phyloP scores from a whole-genome alignment of 257 asterid species.

The Solanum microdontum region DNA sequence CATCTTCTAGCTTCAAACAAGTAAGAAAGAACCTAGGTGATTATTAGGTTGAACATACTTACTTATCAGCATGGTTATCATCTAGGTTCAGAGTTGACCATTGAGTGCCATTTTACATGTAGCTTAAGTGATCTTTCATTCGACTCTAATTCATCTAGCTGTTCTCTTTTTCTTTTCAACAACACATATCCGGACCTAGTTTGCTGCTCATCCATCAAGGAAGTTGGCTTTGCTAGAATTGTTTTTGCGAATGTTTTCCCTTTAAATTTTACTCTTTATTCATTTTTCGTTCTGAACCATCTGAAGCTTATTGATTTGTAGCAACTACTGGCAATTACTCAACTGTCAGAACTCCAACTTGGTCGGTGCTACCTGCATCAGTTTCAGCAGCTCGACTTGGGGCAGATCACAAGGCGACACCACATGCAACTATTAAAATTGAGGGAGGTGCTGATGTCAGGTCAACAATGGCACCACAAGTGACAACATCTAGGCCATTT shows the following conservation, averaged over 20 bases:
- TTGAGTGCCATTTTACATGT: background rate
- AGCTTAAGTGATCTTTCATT: background rate
- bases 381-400: conserved; percentile 34
- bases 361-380: conserved; percentile 64
- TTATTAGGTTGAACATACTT: background rate
- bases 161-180: background rate
- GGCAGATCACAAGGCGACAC: conserved; percentile 39
- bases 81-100: background rate
- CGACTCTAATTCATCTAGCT: background rate
- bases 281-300: conserved; percentile 17
- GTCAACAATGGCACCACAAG: conserved; percentile 39
- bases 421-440: conserved; percentile 34
- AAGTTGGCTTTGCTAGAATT: conserved; percentile 1
- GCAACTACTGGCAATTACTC: conserved; percentile 39
- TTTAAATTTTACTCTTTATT: background rate
- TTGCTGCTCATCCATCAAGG: background rate
- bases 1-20: background rate
- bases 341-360: conserved; percentile 48
- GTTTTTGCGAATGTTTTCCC: background rate
- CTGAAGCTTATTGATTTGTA: conserved; percentile 9
- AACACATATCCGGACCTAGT: background rate
- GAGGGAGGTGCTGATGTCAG: conserved; percentile 47
- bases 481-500: conserved; percentile 29
- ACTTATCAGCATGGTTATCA: background rate
- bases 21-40: background rate